Evolutionary conservation across 2,329 filamentous ascomycete genomes (phyloP), one percentile per base, ranked within the genome.

Genomic region (Microsporum canis): DNA sequence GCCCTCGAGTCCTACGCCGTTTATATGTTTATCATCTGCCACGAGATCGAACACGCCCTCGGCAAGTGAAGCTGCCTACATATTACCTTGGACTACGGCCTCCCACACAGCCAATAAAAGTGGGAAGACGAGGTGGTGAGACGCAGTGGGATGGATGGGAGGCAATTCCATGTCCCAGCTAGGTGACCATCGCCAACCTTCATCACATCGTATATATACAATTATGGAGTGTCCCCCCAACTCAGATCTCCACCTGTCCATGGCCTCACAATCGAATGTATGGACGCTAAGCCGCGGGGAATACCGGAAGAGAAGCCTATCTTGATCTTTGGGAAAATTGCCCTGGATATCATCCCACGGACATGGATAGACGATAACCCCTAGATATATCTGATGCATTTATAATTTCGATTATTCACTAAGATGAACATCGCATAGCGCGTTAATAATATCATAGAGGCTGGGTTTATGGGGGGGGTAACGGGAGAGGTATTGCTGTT

Each of bases 271-370:
- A 8, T 10, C 10, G 51, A 17, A 23, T 36, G 29, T 41, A 10
- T 39, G 27, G 23, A 43, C 31, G 55, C 55, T 57, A 57, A 57
- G 57, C 39, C 57, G 39, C 43, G 57, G 57, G 57, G 57, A 59
- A 49, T 1, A 12, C 57, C 41, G 57, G 57, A 49, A 59, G 41
- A 47, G 39, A 59, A 59, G 57, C 41, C 57, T 59, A 59, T 59
- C 41, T 49, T 14, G 57, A 47, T 49, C 12, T 10, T 47, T 39
- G 57, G 57, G 57, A 59, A 34, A 17, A 33, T 43, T 43, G 39
- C 39, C 38, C 45, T 51, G 45, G 45, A 12, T 14, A 31, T 51
- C 27, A 31, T 45, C n/a, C 57, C 38, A 45, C 27, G 57, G 38
- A 58, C 57, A 58, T 58, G 57, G 57, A 45, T 58, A 58, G 53